These are phyloP conservation scores for Nothopassalora personata DNA, from an alignment of 2,329 filamentous ascomycete genomes.

Conservation along the genomic window DNA sequence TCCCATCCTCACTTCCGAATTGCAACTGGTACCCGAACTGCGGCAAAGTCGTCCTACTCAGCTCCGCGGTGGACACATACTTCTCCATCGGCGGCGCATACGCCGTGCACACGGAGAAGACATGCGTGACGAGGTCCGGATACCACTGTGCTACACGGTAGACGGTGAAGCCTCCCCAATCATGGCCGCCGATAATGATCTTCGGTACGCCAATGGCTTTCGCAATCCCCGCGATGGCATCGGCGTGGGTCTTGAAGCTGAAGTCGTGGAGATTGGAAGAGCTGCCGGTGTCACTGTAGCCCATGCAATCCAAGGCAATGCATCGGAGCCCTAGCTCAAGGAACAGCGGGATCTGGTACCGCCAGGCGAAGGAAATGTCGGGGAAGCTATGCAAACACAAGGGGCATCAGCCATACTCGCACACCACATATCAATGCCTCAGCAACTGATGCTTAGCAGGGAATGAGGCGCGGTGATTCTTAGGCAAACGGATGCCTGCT, in stretches of 20 bases:
- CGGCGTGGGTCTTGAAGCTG: conserved; percentile 64
- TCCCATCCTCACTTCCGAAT: conserved; percentile 45
- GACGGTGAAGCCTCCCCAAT: conserved; percentile 78
- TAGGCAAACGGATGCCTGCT: too few relatives aligned
- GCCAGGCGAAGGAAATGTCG: conserved; percentile 79
- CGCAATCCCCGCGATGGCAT: conserved; percentile 70
- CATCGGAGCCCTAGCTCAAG: conserved; percentile 68
- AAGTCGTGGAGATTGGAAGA: conserved; percentile 51
- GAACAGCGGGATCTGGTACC: conserved; percentile 77
- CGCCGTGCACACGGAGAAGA: conserved; percentile 76
- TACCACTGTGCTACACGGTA: conserved; percentile 71
- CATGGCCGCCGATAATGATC: conserved; percentile 83
- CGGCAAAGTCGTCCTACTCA: conserved; percentile 54
- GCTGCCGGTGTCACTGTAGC: conserved; percentile 65
- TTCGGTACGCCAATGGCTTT: conserved; percentile 49
- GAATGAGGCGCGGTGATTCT: too few relatives aligned
- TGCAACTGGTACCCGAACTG: conserved; percentile 84
- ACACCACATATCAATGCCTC: conserved; percentile 69
- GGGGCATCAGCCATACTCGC: background rate
- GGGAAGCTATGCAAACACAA: conserved; percentile 55
- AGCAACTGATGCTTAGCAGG: background rate
- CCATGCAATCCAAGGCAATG: conserved; percentile 78
- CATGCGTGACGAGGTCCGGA: conserved; percentile 63
- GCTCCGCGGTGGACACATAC: conserved; percentile 54
- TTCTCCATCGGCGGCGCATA: conserved; percentile 52